A percentile compares a stretch with the other conserved stretches of the same genome.
phyloP scores from a whole-genome alignment of 2,329 filamentous ascomycete species.

The Cryphonectria nitschkei region DNA sequence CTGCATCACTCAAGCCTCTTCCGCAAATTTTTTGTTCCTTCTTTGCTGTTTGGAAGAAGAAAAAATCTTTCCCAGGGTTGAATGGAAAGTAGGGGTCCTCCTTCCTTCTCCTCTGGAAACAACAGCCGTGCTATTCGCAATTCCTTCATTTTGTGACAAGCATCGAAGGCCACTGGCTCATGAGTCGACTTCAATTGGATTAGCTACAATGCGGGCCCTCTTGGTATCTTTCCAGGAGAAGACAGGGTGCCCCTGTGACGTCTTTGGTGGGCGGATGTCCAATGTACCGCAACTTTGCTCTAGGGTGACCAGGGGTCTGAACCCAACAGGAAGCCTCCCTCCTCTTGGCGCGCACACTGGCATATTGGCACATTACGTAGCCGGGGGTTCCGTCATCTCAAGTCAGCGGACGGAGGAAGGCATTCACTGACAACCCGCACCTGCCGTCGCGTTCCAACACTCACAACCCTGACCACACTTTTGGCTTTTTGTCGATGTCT shows the following conservation, averaged over 20 bases:
- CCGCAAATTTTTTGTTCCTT: background rate
- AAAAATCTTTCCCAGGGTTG: background rate
- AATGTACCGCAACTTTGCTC: slow-evolving; percentile 1
- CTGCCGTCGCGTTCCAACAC: background rate
- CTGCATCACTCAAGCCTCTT: background rate
- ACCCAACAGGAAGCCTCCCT: background rate
- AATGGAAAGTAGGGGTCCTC: background rate
- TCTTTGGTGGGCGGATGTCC: background rate
- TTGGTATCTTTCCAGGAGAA: background rate
- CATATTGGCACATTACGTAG: background rate
- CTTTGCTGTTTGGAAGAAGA: background rate
- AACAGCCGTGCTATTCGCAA: background rate
- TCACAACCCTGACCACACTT: background rate
- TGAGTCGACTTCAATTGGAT: background rate
- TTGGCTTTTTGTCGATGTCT: background rate
- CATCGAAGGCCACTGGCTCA: background rate
- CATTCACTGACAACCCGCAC: background rate
- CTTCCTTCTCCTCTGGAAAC: background rate
- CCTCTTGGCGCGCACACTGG: background rate
- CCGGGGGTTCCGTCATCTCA: background rate
- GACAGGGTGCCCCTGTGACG: slow-evolving; percentile 3
- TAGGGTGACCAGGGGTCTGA: background rate
- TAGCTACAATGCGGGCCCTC: background rate
- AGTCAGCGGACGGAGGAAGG: background rate
- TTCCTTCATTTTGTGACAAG: background rate